These are phyloP conservation scores for Echites panduratus DNA, from an alignment of 257 asterid species.

Conservation along the genomic window DNA sequence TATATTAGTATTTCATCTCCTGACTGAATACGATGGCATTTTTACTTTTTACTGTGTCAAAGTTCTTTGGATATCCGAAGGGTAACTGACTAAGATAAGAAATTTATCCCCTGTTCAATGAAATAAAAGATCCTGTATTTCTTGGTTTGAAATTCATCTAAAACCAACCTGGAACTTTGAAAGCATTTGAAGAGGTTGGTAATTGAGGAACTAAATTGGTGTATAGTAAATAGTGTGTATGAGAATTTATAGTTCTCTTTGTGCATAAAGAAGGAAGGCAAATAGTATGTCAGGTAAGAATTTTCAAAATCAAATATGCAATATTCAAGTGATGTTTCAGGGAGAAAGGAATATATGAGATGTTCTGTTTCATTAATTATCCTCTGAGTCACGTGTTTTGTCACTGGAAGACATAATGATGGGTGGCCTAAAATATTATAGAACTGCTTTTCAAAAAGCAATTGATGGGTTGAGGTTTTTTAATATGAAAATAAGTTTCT, in stretches of 20 bases:
- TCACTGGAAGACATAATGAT: not conserved
- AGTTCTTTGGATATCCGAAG: not conserved
- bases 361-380: not conserved
- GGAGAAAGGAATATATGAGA: not conserved
- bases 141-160: not conserved
- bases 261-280: not conserved
- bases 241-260: not conserved
- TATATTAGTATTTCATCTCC: not conserved
- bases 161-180: not conserved
- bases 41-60: not conserved
- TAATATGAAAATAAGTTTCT: conserved; percentile 1
- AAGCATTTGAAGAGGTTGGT: not conserved
- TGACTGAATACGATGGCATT: not conserved
- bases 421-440: not conserved
- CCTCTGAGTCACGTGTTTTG: not conserved
- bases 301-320: not conserved
- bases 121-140: not conserved
- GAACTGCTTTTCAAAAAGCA: not conserved
- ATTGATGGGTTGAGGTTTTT: not conserved
- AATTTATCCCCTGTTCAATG: not conserved
- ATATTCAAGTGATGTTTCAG: not conserved
- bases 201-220: not conserved
- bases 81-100: not conserved
- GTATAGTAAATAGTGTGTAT: not conserved
- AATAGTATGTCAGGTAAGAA: not conserved